These are phyloP conservation scores for Sporothrix pseudoabietina DNA, from an alignment of 2,329 filamentous ascomycete species.

Conservation along the genomic window DNA sequence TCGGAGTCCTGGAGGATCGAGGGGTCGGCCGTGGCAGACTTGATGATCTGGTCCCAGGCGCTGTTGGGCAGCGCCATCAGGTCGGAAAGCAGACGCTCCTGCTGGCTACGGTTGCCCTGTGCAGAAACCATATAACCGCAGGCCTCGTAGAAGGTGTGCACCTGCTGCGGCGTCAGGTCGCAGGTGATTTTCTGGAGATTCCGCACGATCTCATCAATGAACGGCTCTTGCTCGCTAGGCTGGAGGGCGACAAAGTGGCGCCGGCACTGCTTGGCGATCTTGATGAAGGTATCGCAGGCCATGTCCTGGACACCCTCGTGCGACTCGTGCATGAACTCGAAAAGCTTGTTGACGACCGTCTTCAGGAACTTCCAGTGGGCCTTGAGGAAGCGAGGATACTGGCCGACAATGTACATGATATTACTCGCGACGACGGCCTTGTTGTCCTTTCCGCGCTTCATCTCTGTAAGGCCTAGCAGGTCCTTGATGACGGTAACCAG, in stretches of 20 bases:
- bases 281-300: constrained; percentile 99
- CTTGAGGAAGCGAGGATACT: constrained; percentile 97
- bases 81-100: constrained; percentile 87
- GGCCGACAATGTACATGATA: constrained; percentile 99
- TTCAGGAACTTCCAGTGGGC: constrained; percentile 99
- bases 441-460: constrained; percentile 99
- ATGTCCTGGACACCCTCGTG: constrained; percentile 99
- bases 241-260: constrained; percentile 96
- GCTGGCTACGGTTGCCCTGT: constrained; percentile 90
- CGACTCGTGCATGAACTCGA: constrained; percentile 99
- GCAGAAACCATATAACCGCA: constrained; percentile 99
- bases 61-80: constrained; percentile 91
- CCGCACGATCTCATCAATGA: constrained; percentile 97
- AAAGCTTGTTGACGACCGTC: constrained; percentile 98
- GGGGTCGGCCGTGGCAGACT: constrained; percentile 80
- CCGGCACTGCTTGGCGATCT: constrained; percentile 97
- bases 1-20: constrained; percentile 86
- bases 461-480: constrained; percentile 91
- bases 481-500: constrained; percentile 99
- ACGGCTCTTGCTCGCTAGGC: constrained; percentile 89
- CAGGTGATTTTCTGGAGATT: constrained; percentile 95
- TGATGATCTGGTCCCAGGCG: constrained; percentile 95
- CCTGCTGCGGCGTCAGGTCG: constrained; percentile 92
- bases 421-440: constrained; percentile 98
- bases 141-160: constrained; percentile 98